Percentiles rank a stretch among this genome's conserved stretches.
These are phyloP conservation scores for Backusella sp. DNA, from an alignment of 192 early-diverging fungal species.

Conservation along the genomic window DNA sequence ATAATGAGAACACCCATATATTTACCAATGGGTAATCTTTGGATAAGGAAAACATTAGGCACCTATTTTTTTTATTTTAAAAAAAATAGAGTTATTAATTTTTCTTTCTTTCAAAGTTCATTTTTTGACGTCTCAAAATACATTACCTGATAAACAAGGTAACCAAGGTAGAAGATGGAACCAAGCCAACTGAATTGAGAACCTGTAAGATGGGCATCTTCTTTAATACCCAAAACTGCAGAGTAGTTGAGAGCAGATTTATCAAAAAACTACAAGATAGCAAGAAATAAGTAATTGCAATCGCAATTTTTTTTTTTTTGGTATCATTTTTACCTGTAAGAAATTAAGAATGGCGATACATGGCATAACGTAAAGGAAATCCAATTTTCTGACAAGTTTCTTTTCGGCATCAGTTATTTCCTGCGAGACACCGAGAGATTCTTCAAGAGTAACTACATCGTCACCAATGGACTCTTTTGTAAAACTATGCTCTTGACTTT, in stretches of 20 bases:
- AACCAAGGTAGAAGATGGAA: conserved; percentile 35
- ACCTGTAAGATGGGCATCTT: conserved; percentile 19
- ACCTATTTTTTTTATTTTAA: background rate
- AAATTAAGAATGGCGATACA: conserved; percentile 28
- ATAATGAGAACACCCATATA: conserved; percentile 24
- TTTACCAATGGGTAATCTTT: conserved; percentile 26
- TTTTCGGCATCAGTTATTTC: conserved; percentile 16
- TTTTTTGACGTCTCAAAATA: background rate
- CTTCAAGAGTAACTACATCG: conserved; percentile 1
- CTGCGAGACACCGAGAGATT: background rate
- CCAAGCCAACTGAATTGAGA: conserved; percentile 21
- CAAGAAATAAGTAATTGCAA: background rate
- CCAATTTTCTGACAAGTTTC: conserved; percentile 7
- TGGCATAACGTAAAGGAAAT: conserved; percentile 30
- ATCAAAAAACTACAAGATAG: conserved; percentile 25
- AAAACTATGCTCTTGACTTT: background rate
- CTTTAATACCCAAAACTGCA: conserved; percentile 17
- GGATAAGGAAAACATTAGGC: conserved; percentile 23
- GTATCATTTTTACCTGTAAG: conserved; percentile 16
- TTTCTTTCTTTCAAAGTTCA: background rate
- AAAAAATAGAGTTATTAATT: background rate
- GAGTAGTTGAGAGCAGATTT: conserved; percentile 26
- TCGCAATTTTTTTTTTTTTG: background rate
- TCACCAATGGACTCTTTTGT: background rate
- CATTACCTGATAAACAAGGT: conserved; percentile 15